Conservation (phyloP, 1,139 yeast species). For the Zygoascus sp. region DNA sequence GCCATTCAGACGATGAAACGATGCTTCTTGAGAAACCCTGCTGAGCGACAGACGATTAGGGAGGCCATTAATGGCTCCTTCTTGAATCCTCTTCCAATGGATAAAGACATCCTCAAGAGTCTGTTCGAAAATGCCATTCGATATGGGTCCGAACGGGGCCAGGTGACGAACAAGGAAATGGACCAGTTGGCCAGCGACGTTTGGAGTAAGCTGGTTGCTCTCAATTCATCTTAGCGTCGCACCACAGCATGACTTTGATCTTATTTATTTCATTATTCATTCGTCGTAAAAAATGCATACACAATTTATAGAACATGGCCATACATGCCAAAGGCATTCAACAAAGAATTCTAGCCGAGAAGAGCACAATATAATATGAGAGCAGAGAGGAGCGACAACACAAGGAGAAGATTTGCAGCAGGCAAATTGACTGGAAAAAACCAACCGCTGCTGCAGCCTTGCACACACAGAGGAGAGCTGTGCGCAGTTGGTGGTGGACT, state of each 20-base stretch:
- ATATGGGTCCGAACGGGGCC: slow-evolving; percentile 49
- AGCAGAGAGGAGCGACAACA: too few relatives aligned
- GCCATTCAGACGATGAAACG: slow-evolving; percentile 68
- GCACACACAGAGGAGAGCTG: too few relatives aligned
- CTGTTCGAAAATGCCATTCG: slow-evolving; percentile 71
- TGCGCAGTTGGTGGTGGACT: background rate
- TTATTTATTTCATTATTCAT: slow-evolving; percentile 1
- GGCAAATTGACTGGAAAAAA: too few relatives aligned
- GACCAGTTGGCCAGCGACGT: slow-evolving; percentile 50
- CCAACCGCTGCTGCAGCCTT: too few relatives aligned
- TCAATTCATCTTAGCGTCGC: slow-evolving; percentile 6
- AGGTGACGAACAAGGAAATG: slow-evolving; percentile 40
- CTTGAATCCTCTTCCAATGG: slow-evolving; percentile 69
- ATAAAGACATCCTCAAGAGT: slow-evolving; percentile 61
- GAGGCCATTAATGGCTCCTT: slow-evolving; percentile 60
- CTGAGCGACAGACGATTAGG: slow-evolving; percentile 59
- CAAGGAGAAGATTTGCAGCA: too few relatives aligned
- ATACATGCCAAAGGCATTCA: too few relatives aligned
- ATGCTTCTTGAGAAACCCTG: slow-evolving; percentile 72
- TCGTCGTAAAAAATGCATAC: slow-evolving; percentile 1
- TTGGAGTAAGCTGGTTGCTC: slow-evolving; percentile 36
- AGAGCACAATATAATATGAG: too few relatives aligned
- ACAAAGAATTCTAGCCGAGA: too few relatives aligned
- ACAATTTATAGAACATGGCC: background rate
- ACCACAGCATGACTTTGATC: too few relatives aligned